These are phyloP conservation scores for Botryotinia calthae DNA, from an alignment of 2,329 filamentous ascomycete species.

Conservation along the genomic window DNA sequence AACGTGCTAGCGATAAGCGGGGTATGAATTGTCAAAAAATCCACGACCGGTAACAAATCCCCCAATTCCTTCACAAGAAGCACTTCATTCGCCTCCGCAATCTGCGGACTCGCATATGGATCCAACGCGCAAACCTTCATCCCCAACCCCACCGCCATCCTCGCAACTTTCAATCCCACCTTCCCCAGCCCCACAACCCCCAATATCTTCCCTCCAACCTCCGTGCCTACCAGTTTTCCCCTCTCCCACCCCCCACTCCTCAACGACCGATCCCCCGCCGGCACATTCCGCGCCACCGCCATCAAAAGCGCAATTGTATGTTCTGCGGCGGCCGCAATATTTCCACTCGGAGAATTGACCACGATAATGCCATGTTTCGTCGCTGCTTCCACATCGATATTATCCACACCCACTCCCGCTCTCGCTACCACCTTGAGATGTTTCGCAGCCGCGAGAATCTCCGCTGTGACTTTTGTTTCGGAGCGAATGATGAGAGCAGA, in stretches of 20 bases:
- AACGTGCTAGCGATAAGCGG: slow-evolving; percentile 75
- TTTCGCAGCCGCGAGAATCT: slow-evolving; percentile 62
- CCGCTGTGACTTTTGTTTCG: slow-evolving; percentile 74
- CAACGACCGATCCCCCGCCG: slow-evolving; percentile 64
- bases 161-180: slow-evolving; percentile 75
- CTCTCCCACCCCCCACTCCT: slow-evolving; percentile 76
- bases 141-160: slow-evolving; percentile 73
- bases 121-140: slow-evolving; percentile 76
- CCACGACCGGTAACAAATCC: slow-evolving; percentile 62
- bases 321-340: slow-evolving; percentile 77
- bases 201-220: slow-evolving; percentile 73
- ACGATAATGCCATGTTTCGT: slow-evolving; percentile 74
- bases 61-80: slow-evolving; percentile 56
- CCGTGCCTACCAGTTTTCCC: slow-evolving; percentile 70
- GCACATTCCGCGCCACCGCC: slow-evolving; percentile 70
- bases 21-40: slow-evolving; percentile 80
- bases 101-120: slow-evolving; percentile 72
- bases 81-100: slow-evolving; percentile 67
- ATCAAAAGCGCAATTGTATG: slow-evolving; percentile 74
- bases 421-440: slow-evolving; percentile 75
- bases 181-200: slow-evolving; percentile 80
- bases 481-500: slow-evolving; percentile 77
- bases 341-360: slow-evolving; percentile 75
- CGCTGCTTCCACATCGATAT: slow-evolving; percentile 72
- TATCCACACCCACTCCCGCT: slow-evolving; percentile 80